These are phyloP conservation scores for Fusarium compactum DNA, from an alignment of 2,329 filamentous ascomycete species.

Conservation along the genomic window DNA sequence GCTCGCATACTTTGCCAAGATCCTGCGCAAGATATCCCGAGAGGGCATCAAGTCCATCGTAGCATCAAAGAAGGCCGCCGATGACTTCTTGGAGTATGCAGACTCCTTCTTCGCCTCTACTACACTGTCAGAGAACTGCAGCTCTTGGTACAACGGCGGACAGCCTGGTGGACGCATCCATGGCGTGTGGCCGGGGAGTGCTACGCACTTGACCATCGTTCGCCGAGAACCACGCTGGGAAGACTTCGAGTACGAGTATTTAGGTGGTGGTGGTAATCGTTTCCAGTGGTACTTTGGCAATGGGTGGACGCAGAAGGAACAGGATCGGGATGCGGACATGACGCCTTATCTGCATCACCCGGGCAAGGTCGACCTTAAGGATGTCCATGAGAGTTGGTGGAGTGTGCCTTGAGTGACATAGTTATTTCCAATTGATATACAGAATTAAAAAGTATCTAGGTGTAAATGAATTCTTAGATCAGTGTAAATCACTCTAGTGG, in stretches of 20 bases:
- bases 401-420: not conserved
- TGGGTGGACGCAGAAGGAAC: not conserved
- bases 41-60: not conserved
- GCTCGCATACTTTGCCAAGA: not conserved
- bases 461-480: not conserved
- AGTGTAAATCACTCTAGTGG: too few species aligned
- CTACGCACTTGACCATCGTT: not conserved
- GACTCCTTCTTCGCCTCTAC: not conserved
- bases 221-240: not conserved
- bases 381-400: constrained; percentile 1
- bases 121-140: not conserved
- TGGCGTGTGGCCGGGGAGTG: constrained; percentile 4
- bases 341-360: constrained; percentile 1
- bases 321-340: not conserved
- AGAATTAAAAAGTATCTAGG: not conserved
- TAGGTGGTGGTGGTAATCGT: not conserved
- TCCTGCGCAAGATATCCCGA: not conserved
- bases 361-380: not conserved
- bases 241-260: not conserved
- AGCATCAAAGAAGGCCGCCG: not conserved
- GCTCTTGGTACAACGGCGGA: constrained; percentile 1
- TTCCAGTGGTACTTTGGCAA: not conserved
- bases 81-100: not conserved
- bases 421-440: not conserved
- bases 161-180: not conserved